phyloP scores from a whole-genome alignment of 768 basidiomycete species.

The Tulasnella sp. region DNA sequence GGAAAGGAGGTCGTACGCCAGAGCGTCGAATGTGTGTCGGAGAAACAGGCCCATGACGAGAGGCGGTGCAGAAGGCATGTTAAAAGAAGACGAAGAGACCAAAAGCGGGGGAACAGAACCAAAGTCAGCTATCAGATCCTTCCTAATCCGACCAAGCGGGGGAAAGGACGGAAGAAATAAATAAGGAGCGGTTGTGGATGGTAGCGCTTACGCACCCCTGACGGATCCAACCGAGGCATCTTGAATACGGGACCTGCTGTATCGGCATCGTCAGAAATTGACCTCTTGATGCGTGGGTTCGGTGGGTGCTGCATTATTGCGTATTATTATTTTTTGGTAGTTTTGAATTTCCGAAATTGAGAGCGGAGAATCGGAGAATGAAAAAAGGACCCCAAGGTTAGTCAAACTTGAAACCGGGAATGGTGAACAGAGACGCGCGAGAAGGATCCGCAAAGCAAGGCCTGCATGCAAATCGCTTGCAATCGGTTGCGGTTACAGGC shows the following conservation, averaged over 20 bases:
- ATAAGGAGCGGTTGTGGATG: background rate
- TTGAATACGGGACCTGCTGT: slow-evolving; percentile 8
- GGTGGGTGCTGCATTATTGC: background rate
- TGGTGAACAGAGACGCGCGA: background rate
- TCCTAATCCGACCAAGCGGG: slow-evolving; percentile 2
- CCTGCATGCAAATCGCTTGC: background rate
- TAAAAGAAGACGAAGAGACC: background rate
- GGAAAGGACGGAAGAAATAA: slow-evolving; percentile 3
- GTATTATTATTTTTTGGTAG: background rate
- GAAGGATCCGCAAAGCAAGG: background rate
- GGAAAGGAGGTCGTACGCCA: background rate
- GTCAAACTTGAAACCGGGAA: background rate
- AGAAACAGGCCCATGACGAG: slow-evolving; percentile 14
- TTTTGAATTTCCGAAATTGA: background rate
- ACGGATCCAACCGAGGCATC: slow-evolving; percentile 13
- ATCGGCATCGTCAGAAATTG: slow-evolving; percentile 12
- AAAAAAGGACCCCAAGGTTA: background rate
- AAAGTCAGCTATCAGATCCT: background rate
- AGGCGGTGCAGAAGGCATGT: slow-evolving; percentile 13
- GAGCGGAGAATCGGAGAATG: slow-evolving; percentile 6
- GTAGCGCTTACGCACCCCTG: slow-evolving; percentile 9
- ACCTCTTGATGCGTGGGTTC: slow-evolving; percentile 19
- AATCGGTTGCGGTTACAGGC: background rate
- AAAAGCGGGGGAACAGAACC: background rate
- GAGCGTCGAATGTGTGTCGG: slow-evolving; percentile 7